Conservation (phyloP, 2,329 filamentous ascomycete species). For the Ilyonectria robusta region DNA sequence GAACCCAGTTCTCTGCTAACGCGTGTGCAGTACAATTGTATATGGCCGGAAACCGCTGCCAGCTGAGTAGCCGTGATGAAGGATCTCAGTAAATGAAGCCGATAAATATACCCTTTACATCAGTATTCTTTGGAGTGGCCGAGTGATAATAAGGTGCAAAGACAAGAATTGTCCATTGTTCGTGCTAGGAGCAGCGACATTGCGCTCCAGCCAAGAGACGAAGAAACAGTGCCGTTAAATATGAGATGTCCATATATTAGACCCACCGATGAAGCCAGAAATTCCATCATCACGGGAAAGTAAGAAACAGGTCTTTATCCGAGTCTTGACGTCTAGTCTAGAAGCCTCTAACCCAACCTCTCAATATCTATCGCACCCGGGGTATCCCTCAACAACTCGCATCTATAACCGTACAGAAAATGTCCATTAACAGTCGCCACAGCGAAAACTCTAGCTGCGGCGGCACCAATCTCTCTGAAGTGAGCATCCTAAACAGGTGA, state of each 20-base stretch:
- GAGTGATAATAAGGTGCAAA: neutral
- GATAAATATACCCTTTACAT: no score
- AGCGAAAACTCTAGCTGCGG: neutral
- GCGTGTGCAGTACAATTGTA: conserved; percentile 32
- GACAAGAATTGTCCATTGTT: no score
- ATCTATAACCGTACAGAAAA: conserved; percentile 1
- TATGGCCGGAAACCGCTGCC: conserved; percentile 36
- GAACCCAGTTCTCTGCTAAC: neutral
- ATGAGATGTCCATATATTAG: neutral
- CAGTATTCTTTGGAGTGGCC: neutral
- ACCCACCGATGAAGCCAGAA: neutral
- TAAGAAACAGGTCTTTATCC: neutral
- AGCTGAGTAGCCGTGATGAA: neutral
- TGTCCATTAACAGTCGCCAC: neutral
- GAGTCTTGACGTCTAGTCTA: neutral
- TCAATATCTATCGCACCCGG: conserved; percentile 2
- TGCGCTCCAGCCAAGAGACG: neutral
- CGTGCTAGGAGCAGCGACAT: neutral
- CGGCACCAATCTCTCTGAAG: neutral
- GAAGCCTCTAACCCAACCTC: neutral
- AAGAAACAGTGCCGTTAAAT: neutral
- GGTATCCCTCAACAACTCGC: neutral
- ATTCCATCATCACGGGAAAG: neutral
- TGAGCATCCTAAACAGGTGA: no score
- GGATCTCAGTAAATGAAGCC: no score